These are phyloP conservation scores for Mortierella hygrophila DNA, from an alignment of 192 early-diverging fungal genomes.

Conservation along the genomic window DNA sequence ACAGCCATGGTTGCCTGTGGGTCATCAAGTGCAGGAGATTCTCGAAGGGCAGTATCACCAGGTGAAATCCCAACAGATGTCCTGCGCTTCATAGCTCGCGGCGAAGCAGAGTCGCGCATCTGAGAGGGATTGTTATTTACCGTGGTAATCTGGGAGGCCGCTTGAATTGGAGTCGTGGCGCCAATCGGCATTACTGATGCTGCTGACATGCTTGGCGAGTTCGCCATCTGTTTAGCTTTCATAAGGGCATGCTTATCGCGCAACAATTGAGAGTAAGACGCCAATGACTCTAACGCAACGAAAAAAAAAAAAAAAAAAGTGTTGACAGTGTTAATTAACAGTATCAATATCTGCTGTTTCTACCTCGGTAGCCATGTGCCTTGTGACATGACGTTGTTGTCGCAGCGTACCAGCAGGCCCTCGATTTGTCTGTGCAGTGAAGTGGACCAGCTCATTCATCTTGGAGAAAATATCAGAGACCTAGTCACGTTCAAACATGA, in stretches of 20 bases:
- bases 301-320: too few species aligned
- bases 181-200: neutral
- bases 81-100: slow-evolving; percentile 39
- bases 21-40: slow-evolving; percentile 27
- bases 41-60: slow-evolving; percentile 13
- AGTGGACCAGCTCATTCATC: slow-evolving; percentile 36
- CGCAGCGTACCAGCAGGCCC: slow-evolving; percentile 19
- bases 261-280: slow-evolving; percentile 18
- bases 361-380: too few species aligned
- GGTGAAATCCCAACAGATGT: slow-evolving; percentile 41
- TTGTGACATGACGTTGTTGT: neutral
- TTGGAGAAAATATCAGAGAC: slow-evolving; percentile 38
- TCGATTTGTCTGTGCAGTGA: slow-evolving; percentile 21
- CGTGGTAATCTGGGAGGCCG: neutral
- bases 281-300: slow-evolving; percentile 21
- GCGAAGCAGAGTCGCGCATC: slow-evolving; percentile 29
- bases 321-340: neutral
- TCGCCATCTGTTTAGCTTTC: slow-evolving; percentile 5
- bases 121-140: neutral
- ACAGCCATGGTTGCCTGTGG: neutral
- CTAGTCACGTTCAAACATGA: neutral
- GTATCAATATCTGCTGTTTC: neutral
- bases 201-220: neutral
- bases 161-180: neutral
- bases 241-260: slow-evolving; percentile 11